Percentiles rank a stretch among this genome's conserved stretches.
Conservation (phyloP, 31 red algal species). For the Endocladia muricata region DNA sequence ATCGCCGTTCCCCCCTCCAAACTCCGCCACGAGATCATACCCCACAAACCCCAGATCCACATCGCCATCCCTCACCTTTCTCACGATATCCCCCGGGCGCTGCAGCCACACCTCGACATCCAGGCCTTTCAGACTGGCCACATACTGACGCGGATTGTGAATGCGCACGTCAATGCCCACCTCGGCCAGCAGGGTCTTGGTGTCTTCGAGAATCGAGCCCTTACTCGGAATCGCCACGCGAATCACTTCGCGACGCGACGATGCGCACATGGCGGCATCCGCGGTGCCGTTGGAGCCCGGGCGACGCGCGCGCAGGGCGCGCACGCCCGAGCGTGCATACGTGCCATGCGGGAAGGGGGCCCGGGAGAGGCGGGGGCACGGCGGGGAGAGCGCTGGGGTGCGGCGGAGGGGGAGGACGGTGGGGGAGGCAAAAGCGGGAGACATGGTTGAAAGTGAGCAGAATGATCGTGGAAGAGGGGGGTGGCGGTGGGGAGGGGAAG, state of each 20-base stretch:
- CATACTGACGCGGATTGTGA: constrained; percentile 95
- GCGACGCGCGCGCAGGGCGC: too few relatives aligned
- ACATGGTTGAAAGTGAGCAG: not conserved
- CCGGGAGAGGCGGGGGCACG: not conserved
- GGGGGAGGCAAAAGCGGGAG: not conserved
- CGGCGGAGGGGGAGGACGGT: not conserved
- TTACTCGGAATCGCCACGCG: constrained; percentile 94
- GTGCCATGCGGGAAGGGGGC: not conserved
- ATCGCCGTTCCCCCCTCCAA: constrained; percentile 43
- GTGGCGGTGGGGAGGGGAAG: not conserved
- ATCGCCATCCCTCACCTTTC: constrained; percentile 94
- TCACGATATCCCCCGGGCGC: constrained; percentile 94
- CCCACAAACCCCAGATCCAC: constrained; percentile 95
- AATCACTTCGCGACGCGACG: constrained; percentile 35
- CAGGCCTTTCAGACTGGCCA: constrained; percentile 68
- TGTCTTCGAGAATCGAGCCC: constrained; percentile 76
- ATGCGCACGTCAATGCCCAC: constrained; percentile 84
- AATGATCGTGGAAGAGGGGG: not conserved
- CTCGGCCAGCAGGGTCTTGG: constrained; percentile 66
- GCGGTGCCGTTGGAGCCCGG: too few relatives aligned
- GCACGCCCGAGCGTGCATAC: too few relatives aligned
- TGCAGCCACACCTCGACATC: constrained; percentile 98
- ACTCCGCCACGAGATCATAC: constrained; percentile 90
- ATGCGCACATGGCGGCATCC: too few relatives aligned
- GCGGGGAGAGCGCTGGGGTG: not conserved